Conservation (phyloP, 2,329 filamentous ascomycete species). For the Fusarium sp. region DNA sequence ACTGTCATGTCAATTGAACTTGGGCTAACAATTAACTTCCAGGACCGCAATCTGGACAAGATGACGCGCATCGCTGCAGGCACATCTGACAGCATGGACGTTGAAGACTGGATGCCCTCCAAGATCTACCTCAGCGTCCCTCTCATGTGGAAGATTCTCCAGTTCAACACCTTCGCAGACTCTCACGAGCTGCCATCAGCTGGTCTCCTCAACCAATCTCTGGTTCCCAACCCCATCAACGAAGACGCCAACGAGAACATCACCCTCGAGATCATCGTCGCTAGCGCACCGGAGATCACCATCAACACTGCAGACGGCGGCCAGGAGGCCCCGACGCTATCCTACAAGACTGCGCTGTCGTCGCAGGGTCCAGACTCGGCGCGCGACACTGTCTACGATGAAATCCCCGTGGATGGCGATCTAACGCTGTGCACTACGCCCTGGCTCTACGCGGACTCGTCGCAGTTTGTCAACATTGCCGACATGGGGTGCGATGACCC, state of each 20-base stretch:
- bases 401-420: slow-evolving; percentile 53
- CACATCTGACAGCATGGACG: slow-evolving; percentile 59
- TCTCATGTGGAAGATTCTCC: slow-evolving; percentile 66
- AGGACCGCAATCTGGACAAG: slow-evolving; percentile 63
- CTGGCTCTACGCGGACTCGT: slow-evolving; percentile 59
- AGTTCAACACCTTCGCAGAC: slow-evolving; percentile 60
- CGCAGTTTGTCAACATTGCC: slow-evolving; percentile 56
- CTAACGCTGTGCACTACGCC: slow-evolving; percentile 59
- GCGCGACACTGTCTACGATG: slow-evolving; percentile 47
- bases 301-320: slow-evolving; percentile 66
- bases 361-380: slow-evolving; percentile 43
- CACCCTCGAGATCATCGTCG: slow-evolving; percentile 64
- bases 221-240: slow-evolving; percentile 51
- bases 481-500: slow-evolving; percentile 54
- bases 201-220: slow-evolving; percentile 59
- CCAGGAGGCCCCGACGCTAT: slow-evolving; percentile 61
- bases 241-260: slow-evolving; percentile 55
- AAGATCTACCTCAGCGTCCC: slow-evolving; percentile 66
- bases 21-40: slow-evolving; percentile 30
- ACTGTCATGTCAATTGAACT: too few relatives aligned
- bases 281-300: slow-evolving; percentile 64
- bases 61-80: slow-evolving; percentile 65
- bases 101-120: slow-evolving; percentile 66
- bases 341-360: slow-evolving; percentile 49
- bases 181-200: slow-evolving; percentile 53